phyloP scores from a whole-genome alignment of 805 yeast species.

The Starmerella roubikii region DNA sequence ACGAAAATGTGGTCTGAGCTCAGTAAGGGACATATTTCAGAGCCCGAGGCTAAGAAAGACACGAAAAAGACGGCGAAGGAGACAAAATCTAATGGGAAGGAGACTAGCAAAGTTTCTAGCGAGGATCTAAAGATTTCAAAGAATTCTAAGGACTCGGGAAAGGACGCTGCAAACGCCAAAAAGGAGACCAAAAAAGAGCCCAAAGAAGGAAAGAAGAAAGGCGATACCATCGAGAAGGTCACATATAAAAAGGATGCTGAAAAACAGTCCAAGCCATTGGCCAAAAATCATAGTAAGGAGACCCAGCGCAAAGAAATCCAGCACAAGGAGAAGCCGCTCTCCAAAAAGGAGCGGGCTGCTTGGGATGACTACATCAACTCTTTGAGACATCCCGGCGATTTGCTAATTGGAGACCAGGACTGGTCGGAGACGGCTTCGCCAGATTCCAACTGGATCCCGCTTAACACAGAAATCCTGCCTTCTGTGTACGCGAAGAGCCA shows the following conservation, averaged over 20 bases:
- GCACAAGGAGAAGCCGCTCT: not conserved
- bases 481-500: conserved; percentile 54
- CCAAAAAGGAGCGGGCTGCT: conserved; percentile 10
- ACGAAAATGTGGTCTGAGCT: conserved; percentile 20
- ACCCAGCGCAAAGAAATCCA: no score
- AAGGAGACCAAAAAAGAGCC: not conserved
- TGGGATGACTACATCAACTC: conserved; percentile 12
- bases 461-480: conserved; percentile 37
- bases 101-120: not conserved
- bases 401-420: conserved; percentile 37
- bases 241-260: not conserved
- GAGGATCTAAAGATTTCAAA: not conserved
- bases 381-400: conserved; percentile 17
- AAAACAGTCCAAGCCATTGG: not conserved
- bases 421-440: conserved; percentile 51
- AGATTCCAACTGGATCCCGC: conserved; percentile 22
- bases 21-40: conserved; percentile 1
- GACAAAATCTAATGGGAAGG: not conserved
- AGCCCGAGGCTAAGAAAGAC: conserved; percentile 9
- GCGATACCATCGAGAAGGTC: not conserved
- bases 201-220: conserved; percentile 5
- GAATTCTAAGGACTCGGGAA: not conserved
- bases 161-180: not conserved
- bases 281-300: no score
- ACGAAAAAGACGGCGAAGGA: conserved; percentile 19